Conservation (phyloP, 2,329 filamentous ascomycete species). For the Microthyrium microscopicum region DNA sequence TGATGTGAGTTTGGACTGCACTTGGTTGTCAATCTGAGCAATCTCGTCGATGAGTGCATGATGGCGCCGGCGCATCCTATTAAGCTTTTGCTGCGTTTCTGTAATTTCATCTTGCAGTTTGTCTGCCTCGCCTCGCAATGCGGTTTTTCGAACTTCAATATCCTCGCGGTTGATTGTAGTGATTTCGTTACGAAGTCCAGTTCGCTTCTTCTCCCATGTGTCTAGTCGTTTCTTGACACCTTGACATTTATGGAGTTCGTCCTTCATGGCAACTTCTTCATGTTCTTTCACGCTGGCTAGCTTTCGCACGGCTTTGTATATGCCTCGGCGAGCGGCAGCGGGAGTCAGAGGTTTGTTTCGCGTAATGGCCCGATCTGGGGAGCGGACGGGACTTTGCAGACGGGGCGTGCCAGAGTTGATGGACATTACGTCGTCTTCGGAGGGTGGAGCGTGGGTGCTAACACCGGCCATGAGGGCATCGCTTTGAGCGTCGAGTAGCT, state of each 20-base stretch:
- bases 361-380: slow-evolving; percentile 30
- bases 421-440: slow-evolving; percentile 26
- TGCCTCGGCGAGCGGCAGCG: slow-evolving; percentile 44
- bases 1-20: slow-evolving; percentile 55
- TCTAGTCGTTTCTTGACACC: slow-evolving; percentile 42
- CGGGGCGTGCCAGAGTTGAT: slow-evolving; percentile 33
- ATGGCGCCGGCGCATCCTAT: slow-evolving; percentile 42
- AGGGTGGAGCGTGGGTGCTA: slow-evolving; percentile 16
- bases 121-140: slow-evolving; percentile 33
- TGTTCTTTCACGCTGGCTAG: slow-evolving; percentile 51
- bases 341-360: slow-evolving; percentile 38
- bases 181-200: slow-evolving; percentile 38
- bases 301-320: slow-evolving; percentile 46
- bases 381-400: slow-evolving; percentile 29
- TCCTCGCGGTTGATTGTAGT: slow-evolving; percentile 32
- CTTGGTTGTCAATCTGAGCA: slow-evolving; percentile 43
- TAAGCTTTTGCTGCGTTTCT: slow-evolving; percentile 46
- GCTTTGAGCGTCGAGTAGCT: slow-evolving; percentile 43
- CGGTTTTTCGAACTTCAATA: slow-evolving; percentile 38
- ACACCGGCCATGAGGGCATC: slow-evolving; percentile 37
- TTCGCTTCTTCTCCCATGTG: slow-evolving; percentile 40
- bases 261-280: slow-evolving; percentile 44
- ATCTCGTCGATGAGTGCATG: slow-evolving; percentile 43
- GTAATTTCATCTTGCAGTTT: slow-evolving; percentile 46
- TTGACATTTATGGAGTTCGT: slow-evolving; percentile 39